Conservation (phyloP, 2,329 filamentous ascomycete species). For the Epichloe sibirici region DNA sequence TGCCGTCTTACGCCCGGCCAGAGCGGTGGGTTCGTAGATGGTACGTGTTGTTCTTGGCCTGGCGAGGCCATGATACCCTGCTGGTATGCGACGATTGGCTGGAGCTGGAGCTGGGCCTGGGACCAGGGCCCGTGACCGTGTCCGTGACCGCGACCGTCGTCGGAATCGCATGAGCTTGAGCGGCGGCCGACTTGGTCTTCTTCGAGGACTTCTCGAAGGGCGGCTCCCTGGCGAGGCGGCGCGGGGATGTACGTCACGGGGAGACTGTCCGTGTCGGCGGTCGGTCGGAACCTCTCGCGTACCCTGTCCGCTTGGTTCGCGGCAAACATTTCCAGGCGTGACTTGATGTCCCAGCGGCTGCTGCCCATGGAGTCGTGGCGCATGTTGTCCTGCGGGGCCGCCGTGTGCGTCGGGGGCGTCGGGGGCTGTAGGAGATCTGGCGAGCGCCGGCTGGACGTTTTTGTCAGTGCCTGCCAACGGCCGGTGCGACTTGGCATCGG, state of each 20-base stretch:
- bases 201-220: slow-evolving; percentile 43
- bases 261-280: slow-evolving; percentile 40
- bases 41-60: slow-evolving; percentile 16
- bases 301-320: slow-evolving; percentile 48
- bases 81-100: neutral
- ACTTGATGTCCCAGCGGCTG: slow-evolving; percentile 42
- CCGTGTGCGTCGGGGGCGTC: neutral
- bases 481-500: slow-evolving; percentile 12
- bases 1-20: slow-evolving; percentile 29
- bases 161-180: slow-evolving; percentile 5
- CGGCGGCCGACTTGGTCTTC: slow-evolving; percentile 31
- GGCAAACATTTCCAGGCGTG: slow-evolving; percentile 48
- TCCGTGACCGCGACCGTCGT: slow-evolving; percentile 1
- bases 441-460: neutral
- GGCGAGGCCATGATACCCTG: neutral
- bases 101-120: too few relatives aligned
- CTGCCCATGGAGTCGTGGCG: slow-evolving; percentile 12
- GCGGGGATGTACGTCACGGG: slow-evolving; percentile 51
- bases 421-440: neutral
- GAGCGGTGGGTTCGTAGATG: slow-evolving; percentile 26
- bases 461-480: slow-evolving; percentile 13
- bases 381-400: slow-evolving; percentile 1
- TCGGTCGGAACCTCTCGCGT: slow-evolving; percentile 42
- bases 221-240: slow-evolving; percentile 43
- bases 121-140: too few relatives aligned